Evolutionary conservation across 345 rosid species (phyloP), one percentile per base, ranked within the genome.

Genomic region (Gossypium longicalyx): DNA sequence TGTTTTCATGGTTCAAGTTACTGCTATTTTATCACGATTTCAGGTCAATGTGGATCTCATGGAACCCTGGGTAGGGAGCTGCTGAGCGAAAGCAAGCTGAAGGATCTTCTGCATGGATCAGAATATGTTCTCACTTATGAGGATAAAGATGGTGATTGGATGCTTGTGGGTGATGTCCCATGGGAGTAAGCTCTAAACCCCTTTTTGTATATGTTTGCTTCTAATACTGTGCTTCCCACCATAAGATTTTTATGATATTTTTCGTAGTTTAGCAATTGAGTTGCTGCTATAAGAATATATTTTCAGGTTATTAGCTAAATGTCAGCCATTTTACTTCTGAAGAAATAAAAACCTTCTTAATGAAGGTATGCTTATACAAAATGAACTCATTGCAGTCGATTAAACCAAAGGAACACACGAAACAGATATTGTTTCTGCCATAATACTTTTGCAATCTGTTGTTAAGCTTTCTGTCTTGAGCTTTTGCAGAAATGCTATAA

Each of bases 81-180:
- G 78, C 79, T 87, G 22, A 87, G 86, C 49, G 89, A 89, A 72
- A 86, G 84, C 74, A 87, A 84, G 76, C 74, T 86, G 80, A 83
- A 86, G 74, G 93, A 89, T 82, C 81, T 84, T 71, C 77, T 85
- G 44, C 83, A 83, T 76, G 89, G 90, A 70, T 84, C 93, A n/a
- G 93, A 87, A 74, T 84, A 84, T 73, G 91, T 87, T 73, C 86
- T 85, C 11, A 87, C 93, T 12, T 89, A 87, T 44, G 88, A 89
- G 72, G 93, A 89, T 68, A 89, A 84, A 82, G 93, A 87, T 60
- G 83, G 89, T 49, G 93, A 89, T 48, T 89, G 91, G 93, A 89
- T 89, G 93, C 90, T 89, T 67, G 93, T 89, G 16, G 91, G 93
- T 25, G 93, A 89, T 82, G 91, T 89, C 53, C 93, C 93, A 11